These are phyloP conservation scores for Fusarium haematococcum DNA, from an alignment of 2,329 filamentous ascomycete genomes.

Conservation along the genomic window DNA sequence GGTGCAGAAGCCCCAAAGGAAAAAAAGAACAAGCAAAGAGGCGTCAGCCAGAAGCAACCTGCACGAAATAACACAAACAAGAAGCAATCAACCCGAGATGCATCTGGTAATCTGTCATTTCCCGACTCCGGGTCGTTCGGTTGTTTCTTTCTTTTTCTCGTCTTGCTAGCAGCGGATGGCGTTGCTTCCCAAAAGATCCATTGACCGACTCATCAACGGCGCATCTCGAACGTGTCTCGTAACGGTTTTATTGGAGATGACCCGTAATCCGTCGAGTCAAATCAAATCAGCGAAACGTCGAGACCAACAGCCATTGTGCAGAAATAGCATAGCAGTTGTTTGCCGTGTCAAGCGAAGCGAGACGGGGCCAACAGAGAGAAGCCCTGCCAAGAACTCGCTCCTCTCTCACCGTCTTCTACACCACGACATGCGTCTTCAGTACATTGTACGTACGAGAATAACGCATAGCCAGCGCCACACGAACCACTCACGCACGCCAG, in stretches of 20 bases:
- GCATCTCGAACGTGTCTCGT: conserved; percentile 4
- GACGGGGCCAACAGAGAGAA: not conserved
- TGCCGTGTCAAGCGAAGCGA: not conserved
- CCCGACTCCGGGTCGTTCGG: conserved; percentile 1
- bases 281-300: not conserved
- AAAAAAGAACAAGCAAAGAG: conserved; percentile 25
- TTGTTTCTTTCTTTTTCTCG: conserved; percentile 4
- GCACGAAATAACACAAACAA: conserved; percentile 23
- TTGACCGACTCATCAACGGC: not conserved
- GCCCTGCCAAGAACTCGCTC: not conserved
- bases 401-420: conserved; percentile 1
- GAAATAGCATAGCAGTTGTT: conserved; percentile 4
- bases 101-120: conserved; percentile 5
- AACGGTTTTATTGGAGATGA: conserved; percentile 1
- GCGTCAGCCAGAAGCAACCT: conserved; percentile 17
- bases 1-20: not conserved
- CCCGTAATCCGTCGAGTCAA: not conserved
- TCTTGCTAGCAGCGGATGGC: conserved; percentile 11
- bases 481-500: conserved; percentile 14
- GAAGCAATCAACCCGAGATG: conserved; percentile 6
- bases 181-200: conserved; percentile 4
- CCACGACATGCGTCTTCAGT: not conserved
- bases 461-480: conserved; percentile 20
- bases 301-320: not conserved
- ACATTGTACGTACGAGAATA: conserved; percentile 17